Evolutionary conservation across 1,139 yeast genomes (phyloP).

Genomic region (Yamadazyma pseudoaaseri): DNA sequence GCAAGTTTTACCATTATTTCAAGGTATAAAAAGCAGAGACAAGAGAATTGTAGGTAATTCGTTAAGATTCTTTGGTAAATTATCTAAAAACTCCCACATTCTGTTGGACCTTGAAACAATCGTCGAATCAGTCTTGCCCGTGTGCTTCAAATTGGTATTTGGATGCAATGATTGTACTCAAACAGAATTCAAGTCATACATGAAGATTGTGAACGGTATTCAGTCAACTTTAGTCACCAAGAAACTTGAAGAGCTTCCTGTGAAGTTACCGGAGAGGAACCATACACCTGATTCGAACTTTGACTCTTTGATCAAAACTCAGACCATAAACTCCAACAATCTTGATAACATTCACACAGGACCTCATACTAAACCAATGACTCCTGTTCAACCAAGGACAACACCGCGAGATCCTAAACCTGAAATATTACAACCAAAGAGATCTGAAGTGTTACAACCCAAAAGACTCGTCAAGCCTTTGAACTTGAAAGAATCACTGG

Average conservation of each 20-base stretch:
- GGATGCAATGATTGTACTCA: constrained; percentile 43
- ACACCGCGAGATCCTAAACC: too few species aligned
- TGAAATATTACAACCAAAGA: background rate
- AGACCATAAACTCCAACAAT: constrained; percentile 28
- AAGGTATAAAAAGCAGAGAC: constrained; percentile 75
- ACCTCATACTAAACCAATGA: constrained; percentile 19
- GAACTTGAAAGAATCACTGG: constrained; percentile 4
- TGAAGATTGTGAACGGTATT: constrained; percentile 26
- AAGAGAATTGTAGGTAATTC: constrained; percentile 61
- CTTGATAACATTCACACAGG: constrained; percentile 24
- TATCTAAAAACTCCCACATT: constrained; percentile 39
- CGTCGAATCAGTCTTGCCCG: constrained; percentile 39
- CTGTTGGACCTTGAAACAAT: constrained; percentile 34
- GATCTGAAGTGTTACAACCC: constrained; percentile 12
- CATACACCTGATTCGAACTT: constrained; percentile 17
- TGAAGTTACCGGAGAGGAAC: constrained; percentile 8
- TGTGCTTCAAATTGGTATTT: constrained; percentile 37
- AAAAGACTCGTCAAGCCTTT: constrained; percentile 12
- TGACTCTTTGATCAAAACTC: constrained; percentile 33
- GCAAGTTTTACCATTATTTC: constrained; percentile 72
- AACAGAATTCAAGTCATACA: constrained; percentile 33
- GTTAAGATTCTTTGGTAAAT: constrained; percentile 49
- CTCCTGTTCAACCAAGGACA: constrained; percentile 6
- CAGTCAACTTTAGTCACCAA: constrained; percentile 28
- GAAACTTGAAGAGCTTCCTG: constrained; percentile 29